phyloP scores from a whole-genome alignment of 2,329 filamentous ascomycete genomes.

The Botrytis fragariae region DNA sequence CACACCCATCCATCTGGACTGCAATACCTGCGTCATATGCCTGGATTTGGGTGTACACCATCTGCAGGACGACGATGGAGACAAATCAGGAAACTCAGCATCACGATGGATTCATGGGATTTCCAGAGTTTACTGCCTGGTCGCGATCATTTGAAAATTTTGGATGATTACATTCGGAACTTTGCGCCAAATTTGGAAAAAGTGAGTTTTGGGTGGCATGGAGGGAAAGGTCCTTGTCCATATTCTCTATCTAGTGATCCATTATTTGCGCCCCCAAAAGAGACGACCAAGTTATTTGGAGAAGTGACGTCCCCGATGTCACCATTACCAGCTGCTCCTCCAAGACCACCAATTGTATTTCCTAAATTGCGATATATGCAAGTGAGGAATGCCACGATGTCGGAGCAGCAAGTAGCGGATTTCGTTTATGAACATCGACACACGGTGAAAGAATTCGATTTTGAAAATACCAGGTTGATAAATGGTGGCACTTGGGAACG shows the following conservation, averaged over 20 bases:
- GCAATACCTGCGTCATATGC: constrained; percentile 71
- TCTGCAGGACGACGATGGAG: constrained; percentile 70
- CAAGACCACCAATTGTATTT: constrained; percentile 61
- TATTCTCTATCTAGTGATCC: constrained; percentile 64
- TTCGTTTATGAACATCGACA: constrained; percentile 66
- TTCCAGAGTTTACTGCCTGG: constrained; percentile 59
- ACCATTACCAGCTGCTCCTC: constrained; percentile 53
- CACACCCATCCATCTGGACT: constrained; percentile 74
- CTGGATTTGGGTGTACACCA: constrained; percentile 72
- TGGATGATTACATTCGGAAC: constrained; percentile 74
- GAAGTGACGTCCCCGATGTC: constrained; percentile 65
- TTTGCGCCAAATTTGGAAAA: constrained; percentile 66
- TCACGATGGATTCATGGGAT: constrained; percentile 70
- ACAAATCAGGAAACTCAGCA: constrained; percentile 71
- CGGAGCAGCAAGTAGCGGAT: constrained; percentile 65
- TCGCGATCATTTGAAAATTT: constrained; percentile 70
- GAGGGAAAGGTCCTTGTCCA: constrained; percentile 69
- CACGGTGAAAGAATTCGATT: constrained; percentile 73
- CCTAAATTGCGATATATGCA: constrained; percentile 65
- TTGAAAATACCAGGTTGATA: constrained; percentile 70
- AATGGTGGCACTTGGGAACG: constrained; percentile 75
- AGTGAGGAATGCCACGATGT: constrained; percentile 70
- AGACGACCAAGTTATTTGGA: constrained; percentile 58
- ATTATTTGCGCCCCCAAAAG: constrained; percentile 58
- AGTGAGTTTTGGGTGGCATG: constrained; percentile 75